phyloP scores from a whole-genome alignment of 495 filamentous ascomycete species.

The Rostrohypoxylon terebratum region DNA sequence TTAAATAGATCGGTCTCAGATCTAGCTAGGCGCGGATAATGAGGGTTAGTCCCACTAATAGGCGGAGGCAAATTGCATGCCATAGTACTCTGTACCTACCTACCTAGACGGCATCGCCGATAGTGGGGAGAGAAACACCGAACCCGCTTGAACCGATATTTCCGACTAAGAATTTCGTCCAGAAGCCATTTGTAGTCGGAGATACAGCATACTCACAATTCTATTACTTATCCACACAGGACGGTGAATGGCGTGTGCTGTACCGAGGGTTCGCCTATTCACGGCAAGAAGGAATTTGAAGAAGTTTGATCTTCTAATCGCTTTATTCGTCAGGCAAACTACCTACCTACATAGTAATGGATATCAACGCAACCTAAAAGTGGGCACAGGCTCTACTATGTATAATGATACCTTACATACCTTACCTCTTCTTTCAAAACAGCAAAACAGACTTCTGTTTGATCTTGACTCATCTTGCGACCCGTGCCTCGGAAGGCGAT shows the following conservation, averaged over 20 bases:
- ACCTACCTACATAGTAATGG: too few species aligned
- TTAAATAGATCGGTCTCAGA: not conserved
- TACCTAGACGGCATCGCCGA: constrained; percentile 1
- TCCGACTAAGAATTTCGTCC: not conserved
- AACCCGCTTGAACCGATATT: not conserved
- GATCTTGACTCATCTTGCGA: not conserved
- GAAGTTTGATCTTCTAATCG: not conserved
- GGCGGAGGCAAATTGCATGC: not conserved
- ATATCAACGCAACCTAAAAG: too few species aligned
- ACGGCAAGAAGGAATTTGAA: constrained; percentile 4
- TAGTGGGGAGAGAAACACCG: not conserved
- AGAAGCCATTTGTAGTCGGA: not conserved
- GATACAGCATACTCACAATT: too few species aligned
- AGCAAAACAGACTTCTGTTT: not conserved
- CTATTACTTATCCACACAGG: not conserved
- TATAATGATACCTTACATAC: not conserved
- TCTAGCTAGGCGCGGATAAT: not conserved
- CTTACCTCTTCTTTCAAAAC: too few species aligned
- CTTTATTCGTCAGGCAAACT: not conserved
- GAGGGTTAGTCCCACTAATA: not conserved
- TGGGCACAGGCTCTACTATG: too few species aligned
- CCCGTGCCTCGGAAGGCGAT: not conserved
- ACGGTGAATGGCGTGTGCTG: not conserved
- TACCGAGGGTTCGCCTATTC: not conserved
- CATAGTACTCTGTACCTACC: too few species aligned